These are phyloP conservation scores for Artomyces pyxidatus DNA, from an alignment of 768 basidiomycete genomes.

Conservation along the genomic window DNA sequence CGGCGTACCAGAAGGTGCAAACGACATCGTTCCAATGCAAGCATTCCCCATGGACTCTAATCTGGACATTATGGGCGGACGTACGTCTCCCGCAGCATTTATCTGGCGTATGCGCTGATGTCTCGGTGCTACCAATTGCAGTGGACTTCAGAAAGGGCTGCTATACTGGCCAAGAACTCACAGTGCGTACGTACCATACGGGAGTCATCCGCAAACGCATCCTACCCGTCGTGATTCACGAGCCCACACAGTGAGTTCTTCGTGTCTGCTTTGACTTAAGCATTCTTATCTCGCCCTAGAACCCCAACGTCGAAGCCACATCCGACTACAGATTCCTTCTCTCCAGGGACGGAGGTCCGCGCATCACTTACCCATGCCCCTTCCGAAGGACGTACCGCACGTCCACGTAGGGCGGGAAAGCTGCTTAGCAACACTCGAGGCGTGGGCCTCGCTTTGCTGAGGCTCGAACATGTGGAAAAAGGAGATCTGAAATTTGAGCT, in stretches of 20 bases:
- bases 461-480: slow-evolving; percentile 68
- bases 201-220: slow-evolving; percentile 88
- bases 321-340: background rate
- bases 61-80: slow-evolving; percentile 88
- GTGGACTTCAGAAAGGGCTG: slow-evolving; percentile 98
- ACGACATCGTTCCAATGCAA: slow-evolving; percentile 67
- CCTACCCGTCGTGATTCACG: slow-evolving; percentile 62
- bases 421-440: slow-evolving; percentile 52
- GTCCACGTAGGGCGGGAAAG: slow-evolving; percentile 68
- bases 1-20: slow-evolving; percentile 82
- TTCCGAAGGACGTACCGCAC: slow-evolving; percentile 31
- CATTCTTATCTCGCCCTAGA: background rate
- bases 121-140: slow-evolving; percentile 27
- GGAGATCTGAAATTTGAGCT: slow-evolving; percentile 37
- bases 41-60: slow-evolving; percentile 94
- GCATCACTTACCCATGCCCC: slow-evolving; percentile 18
- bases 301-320: background rate
- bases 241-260: slow-evolving; percentile 27
- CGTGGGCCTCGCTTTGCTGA: slow-evolving; percentile 71
- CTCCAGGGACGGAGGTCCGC: slow-evolving; percentile 24
- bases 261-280: background rate
- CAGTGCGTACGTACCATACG: slow-evolving; percentile 93
- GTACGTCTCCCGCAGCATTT: slow-evolving; percentile 41
- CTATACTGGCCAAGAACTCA: slow-evolving; percentile 96
- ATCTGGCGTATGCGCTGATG: slow-evolving; percentile 5